Evolutionary conservation across 441 rosid species (phyloP).

Genomic region (Corymbia citriodora): DNA sequence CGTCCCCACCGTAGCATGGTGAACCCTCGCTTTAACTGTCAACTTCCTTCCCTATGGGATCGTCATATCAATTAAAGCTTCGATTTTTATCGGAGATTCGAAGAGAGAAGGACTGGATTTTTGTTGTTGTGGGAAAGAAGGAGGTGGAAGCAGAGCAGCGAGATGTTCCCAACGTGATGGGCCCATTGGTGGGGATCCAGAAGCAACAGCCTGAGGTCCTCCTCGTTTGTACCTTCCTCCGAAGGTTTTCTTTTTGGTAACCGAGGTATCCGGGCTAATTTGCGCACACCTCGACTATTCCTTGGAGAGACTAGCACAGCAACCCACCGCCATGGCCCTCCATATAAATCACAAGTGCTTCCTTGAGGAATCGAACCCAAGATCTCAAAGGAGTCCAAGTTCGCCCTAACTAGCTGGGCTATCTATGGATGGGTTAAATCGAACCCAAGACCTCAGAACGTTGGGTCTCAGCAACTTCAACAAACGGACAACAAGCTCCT

Average conservation of each 20-base stretch:
- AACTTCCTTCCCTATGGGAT: background rate
- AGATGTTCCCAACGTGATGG: slow-evolving; percentile 51
- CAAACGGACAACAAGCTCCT: slow-evolving; percentile 83
- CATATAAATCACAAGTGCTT: no score
- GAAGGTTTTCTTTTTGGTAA: no score
- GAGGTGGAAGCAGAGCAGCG: slow-evolving; percentile 25
- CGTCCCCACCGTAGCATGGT: background rate
- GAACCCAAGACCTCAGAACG: no score
- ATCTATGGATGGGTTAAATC: no score
- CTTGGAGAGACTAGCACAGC: no score
- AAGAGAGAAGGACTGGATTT: background rate
- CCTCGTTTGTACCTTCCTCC: slow-evolving; percentile 69
- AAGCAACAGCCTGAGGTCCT: slow-evolving; percentile 61
- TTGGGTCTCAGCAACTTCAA: slow-evolving; percentile 81
- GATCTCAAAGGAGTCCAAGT: no score
- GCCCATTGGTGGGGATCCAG: slow-evolving; percentile 76
- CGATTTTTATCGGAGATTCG: background rate
- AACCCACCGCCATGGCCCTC: no score
- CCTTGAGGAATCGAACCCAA: no score
- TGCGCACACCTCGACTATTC: no score
- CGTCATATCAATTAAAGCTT: background rate
- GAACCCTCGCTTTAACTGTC: background rate
- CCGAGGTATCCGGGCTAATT: no score
- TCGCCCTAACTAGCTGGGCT: no score
- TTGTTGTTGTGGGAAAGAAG: slow-evolving; percentile 6